A percentile compares a stretch with the other conserved stretches of the same genome.
These are phyloP conservation scores for Panicum virgatum DNA, from an alignment of 202 grass and related monocot genomes.

Conservation along the genomic window DNA sequence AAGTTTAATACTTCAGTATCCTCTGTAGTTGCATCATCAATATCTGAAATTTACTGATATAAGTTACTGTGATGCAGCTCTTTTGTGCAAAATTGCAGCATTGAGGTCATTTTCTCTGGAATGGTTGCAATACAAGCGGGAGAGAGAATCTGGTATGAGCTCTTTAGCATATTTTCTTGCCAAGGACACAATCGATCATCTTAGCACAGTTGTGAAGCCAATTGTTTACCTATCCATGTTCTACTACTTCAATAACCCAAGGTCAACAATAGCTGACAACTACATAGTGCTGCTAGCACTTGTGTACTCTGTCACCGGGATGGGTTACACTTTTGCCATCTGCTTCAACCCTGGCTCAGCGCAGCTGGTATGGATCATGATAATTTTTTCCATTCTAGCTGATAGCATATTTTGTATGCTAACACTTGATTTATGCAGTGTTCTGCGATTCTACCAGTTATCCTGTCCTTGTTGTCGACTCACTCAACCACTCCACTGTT, in stretches of 20 bases:
- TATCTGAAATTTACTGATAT: slow-evolving; percentile 14
- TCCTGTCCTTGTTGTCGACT: slow-evolving; percentile 72
- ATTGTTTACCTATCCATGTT: slow-evolving; percentile 96
- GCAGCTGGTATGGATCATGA: slow-evolving; percentile 54
- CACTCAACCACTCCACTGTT: slow-evolving; percentile 36
- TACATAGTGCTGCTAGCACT: slow-evolving; percentile 71
- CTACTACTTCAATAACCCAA: slow-evolving; percentile 94
- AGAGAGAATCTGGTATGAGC: slow-evolving; percentile 91
- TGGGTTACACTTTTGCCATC: slow-evolving; percentile 88
- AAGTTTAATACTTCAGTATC: slow-evolving; percentile 39
- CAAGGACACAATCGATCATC: slow-evolving; percentile 85
- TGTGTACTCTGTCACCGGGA: slow-evolving; percentile 88
- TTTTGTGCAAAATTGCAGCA: slow-evolving; percentile 86
- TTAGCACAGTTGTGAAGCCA: slow-evolving; percentile 77
- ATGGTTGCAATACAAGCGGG: slow-evolving; percentile 72
- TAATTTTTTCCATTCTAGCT: neutral
- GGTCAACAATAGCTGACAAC: slow-evolving; percentile 67
- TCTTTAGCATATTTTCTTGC: slow-evolving; percentile 85
- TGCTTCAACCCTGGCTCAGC: slow-evolving; percentile 86
- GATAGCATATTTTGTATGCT: neutral
- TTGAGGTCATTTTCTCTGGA: slow-evolving; percentile 85
- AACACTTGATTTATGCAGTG: slow-evolving; percentile 51
- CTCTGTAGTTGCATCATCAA: no score
- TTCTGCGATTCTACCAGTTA: slow-evolving; percentile 72
- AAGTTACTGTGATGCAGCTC: slow-evolving; percentile 52